Conservation (phyloP, 2,329 filamentous ascomycete genomes). For the Hirsutella minnesotensis region DNA sequence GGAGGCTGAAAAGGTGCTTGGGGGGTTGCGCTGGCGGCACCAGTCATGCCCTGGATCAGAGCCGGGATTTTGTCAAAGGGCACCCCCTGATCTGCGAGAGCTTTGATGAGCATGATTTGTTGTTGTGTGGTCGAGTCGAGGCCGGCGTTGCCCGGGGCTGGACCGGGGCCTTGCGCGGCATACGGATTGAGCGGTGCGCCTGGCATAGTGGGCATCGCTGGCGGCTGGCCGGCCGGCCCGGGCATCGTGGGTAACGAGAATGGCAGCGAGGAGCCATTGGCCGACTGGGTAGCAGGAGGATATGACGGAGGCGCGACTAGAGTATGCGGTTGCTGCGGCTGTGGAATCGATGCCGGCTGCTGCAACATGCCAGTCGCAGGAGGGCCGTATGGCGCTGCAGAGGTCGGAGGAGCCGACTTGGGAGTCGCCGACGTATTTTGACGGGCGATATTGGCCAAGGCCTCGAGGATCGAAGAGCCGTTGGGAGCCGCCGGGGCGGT, state of each 20-base stretch:
- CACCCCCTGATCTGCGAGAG: conserved; percentile 63
- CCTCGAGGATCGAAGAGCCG: conserved; percentile 58
- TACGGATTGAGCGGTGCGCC: conserved; percentile 15
- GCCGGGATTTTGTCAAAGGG: conserved; percentile 64
- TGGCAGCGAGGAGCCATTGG: conserved; percentile 43
- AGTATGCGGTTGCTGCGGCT: conserved; percentile 15
- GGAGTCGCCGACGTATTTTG: conserved; percentile 47
- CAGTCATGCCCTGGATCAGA: conserved; percentile 42
- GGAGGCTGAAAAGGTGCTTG: conserved; percentile 25
- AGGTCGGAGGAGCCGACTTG: conserved; percentile 22
- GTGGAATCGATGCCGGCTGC: conserved; percentile 17
- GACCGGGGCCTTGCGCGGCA: conserved; percentile 20
- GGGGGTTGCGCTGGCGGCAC: conserved; percentile 18
- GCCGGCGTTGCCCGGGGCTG: conserved; percentile 21
- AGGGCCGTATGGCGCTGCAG: conserved; percentile 32
- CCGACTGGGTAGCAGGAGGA: conserved; percentile 39
- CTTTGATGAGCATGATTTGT: conserved; percentile 63
- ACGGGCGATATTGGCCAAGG: conserved; percentile 68
- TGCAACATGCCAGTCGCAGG: conserved; percentile 19
- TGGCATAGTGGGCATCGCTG: conserved; percentile 10
- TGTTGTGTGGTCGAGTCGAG: conserved; percentile 50
- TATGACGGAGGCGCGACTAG: conserved; percentile 19
- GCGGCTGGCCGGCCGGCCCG: conserved; percentile 20
- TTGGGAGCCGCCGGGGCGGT: conserved; percentile 30
- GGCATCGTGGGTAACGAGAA: conserved; percentile 23